A percentile compares a stretch with the other conserved stretches of the same genome.
Evolutionary conservation across 1,284 basidiomycete species (phyloP).

Genomic region (Apiotrichum porosum): DNA sequence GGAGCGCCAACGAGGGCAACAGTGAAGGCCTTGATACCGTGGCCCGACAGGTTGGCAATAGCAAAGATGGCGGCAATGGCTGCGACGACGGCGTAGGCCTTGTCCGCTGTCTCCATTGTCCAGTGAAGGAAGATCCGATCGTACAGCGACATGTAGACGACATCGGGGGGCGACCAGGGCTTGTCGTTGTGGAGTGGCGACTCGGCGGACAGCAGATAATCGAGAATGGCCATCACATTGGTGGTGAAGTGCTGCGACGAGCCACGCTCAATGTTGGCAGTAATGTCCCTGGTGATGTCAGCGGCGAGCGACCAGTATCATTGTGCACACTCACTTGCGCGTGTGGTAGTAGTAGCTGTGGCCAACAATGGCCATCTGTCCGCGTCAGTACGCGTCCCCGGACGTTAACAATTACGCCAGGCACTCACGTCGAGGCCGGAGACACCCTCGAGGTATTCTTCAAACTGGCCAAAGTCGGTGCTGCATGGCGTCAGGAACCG

Average conservation of each 20-base stretch:
- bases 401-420: no score
- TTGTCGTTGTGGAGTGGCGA: conserved; percentile 36
- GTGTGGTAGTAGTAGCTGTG: conserved; percentile 88
- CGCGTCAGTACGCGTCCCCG: neutral
- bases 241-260: conserved; percentile 78
- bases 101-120: conserved; percentile 64
- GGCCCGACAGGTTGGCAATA: conserved; percentile 36
- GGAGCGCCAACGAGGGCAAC: conserved; percentile 56
- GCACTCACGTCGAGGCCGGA: conserved; percentile 71
- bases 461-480: conserved; percentile 92
- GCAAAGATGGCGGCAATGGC: conserved; percentile 50
- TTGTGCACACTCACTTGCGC: conserved; percentile 53
- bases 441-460: conserved; percentile 73
- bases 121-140: conserved; percentile 65
- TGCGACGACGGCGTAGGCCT: conserved; percentile 59
- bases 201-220: conserved; percentile 59
- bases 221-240: conserved; percentile 77
- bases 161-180: conserved; percentile 40
- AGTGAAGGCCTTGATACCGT: conserved; percentile 42
- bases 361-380: conserved; percentile 85
- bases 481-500: conserved; percentile 47
- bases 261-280: conserved; percentile 33
- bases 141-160: conserved; percentile 69
- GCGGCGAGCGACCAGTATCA: no score
- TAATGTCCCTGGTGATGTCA: conserved; percentile 19